A percentile compares a stretch with the other conserved stretches of the same genome.
These are phyloP conservation scores for Solanum arcanum DNA, from an alignment of 257 asterid species.

Conservation along the genomic window DNA sequence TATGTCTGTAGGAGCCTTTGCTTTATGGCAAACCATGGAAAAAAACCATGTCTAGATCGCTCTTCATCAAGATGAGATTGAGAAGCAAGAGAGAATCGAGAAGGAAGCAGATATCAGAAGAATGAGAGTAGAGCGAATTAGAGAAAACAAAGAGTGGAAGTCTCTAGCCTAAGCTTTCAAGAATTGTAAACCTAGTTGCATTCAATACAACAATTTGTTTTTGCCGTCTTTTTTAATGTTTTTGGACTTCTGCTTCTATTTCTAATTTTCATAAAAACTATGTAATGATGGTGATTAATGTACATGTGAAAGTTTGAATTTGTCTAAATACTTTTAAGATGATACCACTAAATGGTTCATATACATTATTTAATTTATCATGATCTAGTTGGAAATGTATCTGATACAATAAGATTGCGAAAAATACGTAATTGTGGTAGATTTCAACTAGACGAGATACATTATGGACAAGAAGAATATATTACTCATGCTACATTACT, in stretches of 20 bases:
- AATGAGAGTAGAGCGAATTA: slow-evolving; percentile 41
- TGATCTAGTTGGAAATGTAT: too few relatives aligned
- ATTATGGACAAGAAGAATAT: too few relatives aligned
- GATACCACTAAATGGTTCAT: too few relatives aligned
- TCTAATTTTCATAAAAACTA: slow-evolving; percentile 3
- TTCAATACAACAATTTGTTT: background rate
- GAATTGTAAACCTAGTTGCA: background rate
- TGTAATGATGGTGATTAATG: slow-evolving; percentile 1
- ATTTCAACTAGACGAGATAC: too few relatives aligned
- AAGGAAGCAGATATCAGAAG: slow-evolving; percentile 50
- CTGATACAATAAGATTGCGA: too few relatives aligned
- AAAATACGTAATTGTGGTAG: too few relatives aligned
- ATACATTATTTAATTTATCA: too few relatives aligned
- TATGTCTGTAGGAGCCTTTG: slow-evolving; percentile 68
- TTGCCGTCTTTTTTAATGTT: background rate
- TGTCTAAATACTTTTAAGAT: background rate
- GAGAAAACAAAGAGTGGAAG: slow-evolving; percentile 38
- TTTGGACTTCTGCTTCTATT: slow-evolving; percentile 3
- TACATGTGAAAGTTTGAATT: background rate
- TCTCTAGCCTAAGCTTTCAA: slow-evolving; percentile 31
- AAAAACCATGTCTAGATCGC: slow-evolving; percentile 82
- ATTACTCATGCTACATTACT: too few relatives aligned
- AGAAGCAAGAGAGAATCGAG: slow-evolving; percentile 62
- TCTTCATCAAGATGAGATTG: slow-evolving; percentile 56
- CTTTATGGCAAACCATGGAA: slow-evolving; percentile 83